Evolutionary conservation across 2,329 filamentous ascomycete genomes (phyloP).

Genomic region (Bisporella sp.): DNA sequence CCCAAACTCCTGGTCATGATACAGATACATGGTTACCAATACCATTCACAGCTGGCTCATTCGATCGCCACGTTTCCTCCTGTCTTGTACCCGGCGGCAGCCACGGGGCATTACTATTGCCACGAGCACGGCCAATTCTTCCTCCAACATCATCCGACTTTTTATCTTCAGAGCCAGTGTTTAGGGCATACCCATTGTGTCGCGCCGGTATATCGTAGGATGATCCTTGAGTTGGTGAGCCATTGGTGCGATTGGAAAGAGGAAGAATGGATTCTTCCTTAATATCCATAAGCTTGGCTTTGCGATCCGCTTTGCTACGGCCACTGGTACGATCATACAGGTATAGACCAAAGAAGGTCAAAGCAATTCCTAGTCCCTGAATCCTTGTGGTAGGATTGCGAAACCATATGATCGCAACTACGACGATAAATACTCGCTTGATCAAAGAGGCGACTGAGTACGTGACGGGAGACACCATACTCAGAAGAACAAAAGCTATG

Average conservation of each 20-base stretch:
- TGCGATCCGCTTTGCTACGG: constrained; percentile 78
- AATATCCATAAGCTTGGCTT: constrained; percentile 59
- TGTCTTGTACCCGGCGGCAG: constrained; percentile 75
- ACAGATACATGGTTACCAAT: constrained; percentile 5
- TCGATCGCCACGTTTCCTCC: constrained; percentile 69
- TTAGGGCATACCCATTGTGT: constrained; percentile 37
- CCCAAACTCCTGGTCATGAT: not conserved
- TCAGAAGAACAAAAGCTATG: constrained; percentile 84
- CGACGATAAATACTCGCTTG: constrained; percentile 95
- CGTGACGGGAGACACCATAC: constrained; percentile 90
- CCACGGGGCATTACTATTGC: constrained; percentile 47
- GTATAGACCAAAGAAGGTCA: constrained; percentile 90
- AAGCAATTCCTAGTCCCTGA: constrained; percentile 75
- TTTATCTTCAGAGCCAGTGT: constrained; percentile 26
- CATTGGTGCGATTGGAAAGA: constrained; percentile 3
- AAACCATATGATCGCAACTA: constrained; percentile 95
- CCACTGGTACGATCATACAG: constrained; percentile 91
- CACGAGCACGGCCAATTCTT: constrained; percentile 40
- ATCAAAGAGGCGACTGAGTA: constrained; percentile 95
- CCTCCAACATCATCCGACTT: constrained; percentile 43
- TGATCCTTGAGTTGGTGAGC: not conserved
- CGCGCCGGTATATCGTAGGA: constrained; percentile 33
- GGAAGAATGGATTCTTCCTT: constrained; percentile 25
- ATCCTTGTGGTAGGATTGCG: constrained; percentile 77
- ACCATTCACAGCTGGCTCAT: constrained; percentile 10